phyloP scores from a whole-genome alignment of 2,329 filamentous ascomycete species.

The Simplicillium aogashimaense region DNA sequence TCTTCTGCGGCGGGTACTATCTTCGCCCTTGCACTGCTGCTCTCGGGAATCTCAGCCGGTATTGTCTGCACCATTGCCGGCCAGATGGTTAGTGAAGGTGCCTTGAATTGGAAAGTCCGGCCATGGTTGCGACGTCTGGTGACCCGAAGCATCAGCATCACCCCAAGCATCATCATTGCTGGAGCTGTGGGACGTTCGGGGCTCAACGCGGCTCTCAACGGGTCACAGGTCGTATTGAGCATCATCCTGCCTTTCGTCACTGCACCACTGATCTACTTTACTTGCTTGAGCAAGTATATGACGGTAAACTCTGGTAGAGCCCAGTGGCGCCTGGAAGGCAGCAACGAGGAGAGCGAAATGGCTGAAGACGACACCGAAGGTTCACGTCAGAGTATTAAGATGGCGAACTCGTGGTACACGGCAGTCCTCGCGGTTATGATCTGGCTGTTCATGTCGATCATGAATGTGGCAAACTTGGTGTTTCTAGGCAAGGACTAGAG shows the following conservation, averaged over 20 bases:
- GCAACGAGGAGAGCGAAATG: neutral
- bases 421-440: constrained; percentile 45
- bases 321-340: constrained; percentile 16
- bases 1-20: constrained; percentile 68
- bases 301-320: constrained; percentile 45
- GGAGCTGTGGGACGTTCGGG: constrained; percentile 65
- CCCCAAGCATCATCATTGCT: constrained; percentile 74
- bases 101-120: constrained; percentile 61
- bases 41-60: constrained; percentile 72
- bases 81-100: constrained; percentile 81
- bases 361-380: constrained; percentile 5
- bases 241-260: constrained; percentile 75
- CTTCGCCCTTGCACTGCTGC: constrained; percentile 70
- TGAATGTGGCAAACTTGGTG: constrained; percentile 72
- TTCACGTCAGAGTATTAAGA: constrained; percentile 31
- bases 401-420: constrained; percentile 64
- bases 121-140: constrained; percentile 74
- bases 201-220: constrained; percentile 62
- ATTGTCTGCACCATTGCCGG: constrained; percentile 85
- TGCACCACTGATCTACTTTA: constrained; percentile 78
- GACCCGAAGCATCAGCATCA: constrained; percentile 72
- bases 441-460: constrained; percentile 65
- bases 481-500: constrained; percentile 33
- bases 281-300: constrained; percentile 72
- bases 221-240: constrained; percentile 67